These are phyloP conservation scores for Termitomyces sp. DNA, from an alignment of 768 basidiomycete genomes.

Conservation along the genomic window DNA sequence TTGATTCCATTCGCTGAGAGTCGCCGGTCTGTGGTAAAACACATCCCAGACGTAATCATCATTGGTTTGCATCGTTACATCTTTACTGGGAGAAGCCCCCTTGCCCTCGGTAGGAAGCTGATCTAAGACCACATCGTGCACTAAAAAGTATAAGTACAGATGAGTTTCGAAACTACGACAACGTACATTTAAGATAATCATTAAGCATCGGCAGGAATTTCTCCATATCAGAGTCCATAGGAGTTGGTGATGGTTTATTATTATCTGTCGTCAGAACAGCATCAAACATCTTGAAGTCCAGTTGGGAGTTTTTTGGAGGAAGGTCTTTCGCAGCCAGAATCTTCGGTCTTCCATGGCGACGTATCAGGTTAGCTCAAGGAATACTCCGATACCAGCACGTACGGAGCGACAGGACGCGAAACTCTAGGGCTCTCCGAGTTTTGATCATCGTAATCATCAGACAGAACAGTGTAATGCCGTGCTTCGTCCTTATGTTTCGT, in stretches of 20 bases:
- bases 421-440: conserved; percentile 20
- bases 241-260: conserved; percentile 19
- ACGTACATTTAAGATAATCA: conserved; percentile 65
- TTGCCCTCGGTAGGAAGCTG: conserved; percentile 3
- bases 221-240: conserved; percentile 60
- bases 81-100: conserved; percentile 1
- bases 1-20: conserved; percentile 57
- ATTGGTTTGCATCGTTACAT: conserved; percentile 1
- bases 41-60: conserved; percentile 84
- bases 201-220: conserved; percentile 76
- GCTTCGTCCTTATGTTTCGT: conserved; percentile 29
- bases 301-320: conserved; percentile 20
- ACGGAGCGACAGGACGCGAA: conserved; percentile 38
- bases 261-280: conserved; percentile 50
- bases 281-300: conserved; percentile 69
- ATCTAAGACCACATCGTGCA: conserved; percentile 24
- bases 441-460: conserved; percentile 20
- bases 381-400: neutral
- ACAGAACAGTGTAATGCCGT: conserved; percentile 51
- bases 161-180: neutral
- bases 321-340: conserved; percentile 51
- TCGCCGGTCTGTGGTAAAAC: conserved; percentile 68
- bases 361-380: neutral
- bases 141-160: conserved; percentile 14
- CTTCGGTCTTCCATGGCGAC: conserved; percentile 41